A percentile compares a stretch with the other conserved stretches of the same genome.
These are phyloP conservation scores for Pterocarpus macrocarpus DNA, from an alignment of 306 rosid species.

Conservation along the genomic window DNA sequence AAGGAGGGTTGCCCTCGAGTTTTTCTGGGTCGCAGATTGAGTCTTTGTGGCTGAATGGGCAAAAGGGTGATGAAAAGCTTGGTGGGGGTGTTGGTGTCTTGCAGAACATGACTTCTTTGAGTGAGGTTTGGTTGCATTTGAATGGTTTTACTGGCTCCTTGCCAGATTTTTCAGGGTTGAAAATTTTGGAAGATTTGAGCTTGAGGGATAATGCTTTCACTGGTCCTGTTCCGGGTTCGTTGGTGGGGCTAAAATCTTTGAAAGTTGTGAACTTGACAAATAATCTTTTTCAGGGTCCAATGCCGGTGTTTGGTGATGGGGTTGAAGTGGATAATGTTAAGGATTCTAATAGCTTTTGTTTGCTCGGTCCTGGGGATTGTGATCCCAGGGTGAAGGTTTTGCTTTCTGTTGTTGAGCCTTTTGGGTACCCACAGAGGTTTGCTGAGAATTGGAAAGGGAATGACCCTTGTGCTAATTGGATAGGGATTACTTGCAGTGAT, in stretches of 20 bases:
- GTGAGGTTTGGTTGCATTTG: slow-evolving; percentile 68
- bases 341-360: slow-evolving; percentile 63
- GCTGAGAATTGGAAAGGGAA: slow-evolving; percentile 70
- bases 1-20: slow-evolving; percentile 62
- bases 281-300: slow-evolving; percentile 65
- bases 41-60: slow-evolving; percentile 79
- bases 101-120: slow-evolving; percentile 66
- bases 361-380: slow-evolving; percentile 56
- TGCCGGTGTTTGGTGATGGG: slow-evolving; percentile 52
- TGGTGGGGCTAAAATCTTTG: slow-evolving; percentile 54
- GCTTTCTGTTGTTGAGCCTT: slow-evolving; percentile 55
- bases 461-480: slow-evolving; percentile 66
- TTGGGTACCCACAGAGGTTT: slow-evolving; percentile 65
- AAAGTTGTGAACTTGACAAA: slow-evolving; percentile 66
- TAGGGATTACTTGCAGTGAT: slow-evolving; percentile 64
- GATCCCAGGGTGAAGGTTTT: slow-evolving; percentile 55
- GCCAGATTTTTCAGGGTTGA: slow-evolving; percentile 62
- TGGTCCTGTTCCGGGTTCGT: slow-evolving; percentile 67
- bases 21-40: slow-evolving; percentile 56
- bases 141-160: slow-evolving; percentile 66
- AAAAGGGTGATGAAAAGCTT: slow-evolving; percentile 43
- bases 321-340: slow-evolving; percentile 35
- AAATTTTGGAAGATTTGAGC: slow-evolving; percentile 56
- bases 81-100: slow-evolving; percentile 58
- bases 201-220: slow-evolving; percentile 71